phyloP scores from a whole-genome alignment of 305 asterid genomes.

The Fraxinus dipetala region DNA sequence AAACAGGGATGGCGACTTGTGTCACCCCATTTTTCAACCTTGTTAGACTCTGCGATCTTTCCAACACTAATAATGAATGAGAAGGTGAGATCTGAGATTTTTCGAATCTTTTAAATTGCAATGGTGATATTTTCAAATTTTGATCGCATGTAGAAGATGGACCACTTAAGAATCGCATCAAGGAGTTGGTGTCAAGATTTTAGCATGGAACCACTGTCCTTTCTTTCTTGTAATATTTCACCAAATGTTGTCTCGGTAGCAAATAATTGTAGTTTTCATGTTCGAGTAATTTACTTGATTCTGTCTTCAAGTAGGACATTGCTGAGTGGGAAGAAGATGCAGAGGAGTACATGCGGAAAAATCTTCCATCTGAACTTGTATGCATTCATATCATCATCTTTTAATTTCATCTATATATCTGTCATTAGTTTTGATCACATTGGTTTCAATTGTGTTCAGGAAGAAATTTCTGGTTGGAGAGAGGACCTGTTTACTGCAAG shows the following conservation, averaged over 20 bases:
- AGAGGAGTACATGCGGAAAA: constrained; percentile 45
- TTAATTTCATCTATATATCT: background rate
- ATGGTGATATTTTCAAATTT: background rate
- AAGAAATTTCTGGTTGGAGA: constrained; percentile 46
- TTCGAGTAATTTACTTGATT: background rate
- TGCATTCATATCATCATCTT: constrained; percentile 13
- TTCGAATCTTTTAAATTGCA: background rate
- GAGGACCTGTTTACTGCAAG: constrained; percentile 47
- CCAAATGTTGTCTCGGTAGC: background rate
- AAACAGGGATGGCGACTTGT: constrained; percentile 49
- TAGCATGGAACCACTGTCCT: constrained; percentile 3
- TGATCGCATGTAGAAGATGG: background rate
- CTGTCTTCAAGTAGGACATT: constrained; percentile 26
- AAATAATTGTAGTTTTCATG: background rate
- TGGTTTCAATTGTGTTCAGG: constrained; percentile 25
- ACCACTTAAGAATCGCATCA: background rate
- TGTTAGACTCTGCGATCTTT: constrained; percentile 39
- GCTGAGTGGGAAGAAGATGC: constrained; percentile 49
- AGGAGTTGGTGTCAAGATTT: background rate
- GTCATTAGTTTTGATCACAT: background rate
- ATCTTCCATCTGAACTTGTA: constrained; percentile 47
- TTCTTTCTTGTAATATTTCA: background rate
- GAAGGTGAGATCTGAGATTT: constrained; percentile 32
- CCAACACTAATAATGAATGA: constrained; percentile 42
- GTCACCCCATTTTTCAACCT: constrained; percentile 40